phyloP scores from a whole-genome alignment of 2,329 filamentous ascomycete genomes.

The Nemania sp. region DNA sequence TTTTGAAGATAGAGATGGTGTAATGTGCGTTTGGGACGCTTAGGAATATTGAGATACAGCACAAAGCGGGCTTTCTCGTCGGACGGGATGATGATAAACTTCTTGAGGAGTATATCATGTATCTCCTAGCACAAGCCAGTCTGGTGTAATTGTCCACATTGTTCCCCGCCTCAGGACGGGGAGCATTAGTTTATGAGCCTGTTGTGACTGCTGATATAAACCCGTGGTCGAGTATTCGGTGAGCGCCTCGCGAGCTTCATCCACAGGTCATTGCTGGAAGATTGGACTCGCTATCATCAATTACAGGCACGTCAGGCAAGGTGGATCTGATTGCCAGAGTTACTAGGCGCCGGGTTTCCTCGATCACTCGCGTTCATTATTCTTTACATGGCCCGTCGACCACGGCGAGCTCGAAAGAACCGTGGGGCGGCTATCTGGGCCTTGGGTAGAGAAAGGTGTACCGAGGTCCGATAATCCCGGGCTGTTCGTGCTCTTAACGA shows the following conservation, averaged over 20 bases:
- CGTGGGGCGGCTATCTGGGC: not conserved
- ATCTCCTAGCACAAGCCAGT: constrained; percentile 1
- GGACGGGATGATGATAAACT: not conserved
- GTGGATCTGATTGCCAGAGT: not conserved
- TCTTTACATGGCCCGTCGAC: not conserved
- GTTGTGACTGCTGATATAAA: not conserved
- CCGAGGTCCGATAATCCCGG: not conserved
- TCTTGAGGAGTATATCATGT: constrained; percentile 1
- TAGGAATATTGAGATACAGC: not conserved
- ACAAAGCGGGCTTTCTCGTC: not conserved
- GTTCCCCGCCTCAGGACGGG: not conserved
- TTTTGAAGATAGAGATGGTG: not conserved
- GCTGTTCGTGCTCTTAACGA: not conserved
- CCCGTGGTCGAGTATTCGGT: not conserved
- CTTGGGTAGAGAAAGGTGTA: not conserved
- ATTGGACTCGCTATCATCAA: not conserved
- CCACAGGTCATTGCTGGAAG: not conserved
- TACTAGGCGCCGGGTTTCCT: not conserved
- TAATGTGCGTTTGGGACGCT: not conserved
- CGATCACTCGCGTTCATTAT: not conserved
- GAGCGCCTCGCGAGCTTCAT: not conserved
- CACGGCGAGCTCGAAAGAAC: not conserved
- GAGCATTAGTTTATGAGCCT: not conserved
- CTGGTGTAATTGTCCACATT: not conserved
- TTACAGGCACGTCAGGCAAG: not conserved